Percentiles rank a stretch among this genome's conserved stretches.
These are phyloP conservation scores for Rehmannia glutinosa DNA, from an alignment of 257 asterid species.

Conservation along the genomic window DNA sequence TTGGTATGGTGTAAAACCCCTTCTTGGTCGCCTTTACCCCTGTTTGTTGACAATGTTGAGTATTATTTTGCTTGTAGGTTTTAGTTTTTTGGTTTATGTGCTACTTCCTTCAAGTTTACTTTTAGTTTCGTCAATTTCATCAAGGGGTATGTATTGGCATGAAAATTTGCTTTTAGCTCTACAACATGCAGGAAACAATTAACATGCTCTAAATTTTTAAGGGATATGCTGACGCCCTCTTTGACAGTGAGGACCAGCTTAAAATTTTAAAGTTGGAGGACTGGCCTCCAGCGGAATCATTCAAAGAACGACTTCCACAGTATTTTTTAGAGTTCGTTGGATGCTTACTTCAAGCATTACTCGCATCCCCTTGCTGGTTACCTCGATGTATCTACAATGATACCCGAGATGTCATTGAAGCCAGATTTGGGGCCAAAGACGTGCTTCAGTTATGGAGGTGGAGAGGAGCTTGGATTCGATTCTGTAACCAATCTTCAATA, in stretches of 20 bases:
- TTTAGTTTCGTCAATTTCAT: not conserved
- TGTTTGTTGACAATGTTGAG: not conserved
- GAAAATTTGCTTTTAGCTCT: not conserved
- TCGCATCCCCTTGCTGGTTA: not conserved
- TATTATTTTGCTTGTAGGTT: not conserved
- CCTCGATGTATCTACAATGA: slow-evolving; percentile 31
- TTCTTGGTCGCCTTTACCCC: not conserved
- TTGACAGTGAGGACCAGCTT: not conserved
- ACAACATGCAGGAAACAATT: not conserved
- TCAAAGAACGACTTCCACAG: not conserved
- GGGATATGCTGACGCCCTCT: not conserved
- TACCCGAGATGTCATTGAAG: slow-evolving; percentile 29
- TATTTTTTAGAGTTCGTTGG: not conserved
- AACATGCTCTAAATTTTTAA: not conserved
- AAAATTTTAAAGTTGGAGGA: not conserved
- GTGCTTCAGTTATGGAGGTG: slow-evolving; percentile 45
- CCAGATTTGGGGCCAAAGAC: slow-evolving; percentile 58
- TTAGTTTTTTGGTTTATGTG: not conserved
- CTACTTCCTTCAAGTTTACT: not conserved
- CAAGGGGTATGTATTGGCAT: not conserved
- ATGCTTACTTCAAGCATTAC: slow-evolving; percentile 7
- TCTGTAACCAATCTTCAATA: slow-evolving; percentile 58
- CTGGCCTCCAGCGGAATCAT: slow-evolving; percentile 1
- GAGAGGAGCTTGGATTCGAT: slow-evolving; percentile 45
- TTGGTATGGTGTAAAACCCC: not conserved